Conservation (phyloP, 345 rosid species). For the Psidium guajava region DNA sequence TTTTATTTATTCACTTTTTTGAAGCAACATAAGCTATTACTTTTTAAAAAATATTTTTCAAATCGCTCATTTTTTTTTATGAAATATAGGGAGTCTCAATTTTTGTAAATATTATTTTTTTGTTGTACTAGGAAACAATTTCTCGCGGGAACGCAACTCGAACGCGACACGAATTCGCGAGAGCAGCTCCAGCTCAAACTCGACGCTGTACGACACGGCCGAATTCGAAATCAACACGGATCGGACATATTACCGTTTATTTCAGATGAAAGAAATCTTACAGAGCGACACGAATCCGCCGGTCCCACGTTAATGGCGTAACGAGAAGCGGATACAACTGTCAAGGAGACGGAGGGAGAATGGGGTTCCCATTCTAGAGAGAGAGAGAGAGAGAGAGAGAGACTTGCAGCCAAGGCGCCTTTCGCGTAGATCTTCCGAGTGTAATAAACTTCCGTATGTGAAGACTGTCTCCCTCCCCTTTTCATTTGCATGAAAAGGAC, state of each 20-base stretch:
- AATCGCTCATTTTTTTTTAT: too few species aligned
- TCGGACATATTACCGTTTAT: not conserved
- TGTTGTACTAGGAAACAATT: not conserved
- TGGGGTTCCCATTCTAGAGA: not conserved
- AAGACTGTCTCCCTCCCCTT: not conserved
- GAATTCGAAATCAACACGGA: not conserved
- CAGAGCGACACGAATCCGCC: not conserved
- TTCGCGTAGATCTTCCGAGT: not conserved
- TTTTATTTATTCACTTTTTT: too few species aligned
- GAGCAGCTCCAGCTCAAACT: not conserved
- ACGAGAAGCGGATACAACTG: not conserved
- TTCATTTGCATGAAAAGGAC: not conserved
- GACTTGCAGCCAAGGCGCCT: not conserved
- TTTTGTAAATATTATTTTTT: not conserved
- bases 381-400: not conserved
- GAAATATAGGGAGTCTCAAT: too few species aligned
- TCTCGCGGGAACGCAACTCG: not conserved
- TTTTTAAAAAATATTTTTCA: too few species aligned
- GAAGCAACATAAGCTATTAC: too few species aligned
- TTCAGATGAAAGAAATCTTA: not conserved
- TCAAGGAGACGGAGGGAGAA: not conserved
- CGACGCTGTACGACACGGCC: fast-evolving
- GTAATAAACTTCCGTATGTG: too few species aligned
- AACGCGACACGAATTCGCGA: not conserved
- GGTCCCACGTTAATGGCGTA: not conserved